phyloP scores from a whole-genome alignment of 106 monocot species.

The Agapanthus africanus region DNA sequence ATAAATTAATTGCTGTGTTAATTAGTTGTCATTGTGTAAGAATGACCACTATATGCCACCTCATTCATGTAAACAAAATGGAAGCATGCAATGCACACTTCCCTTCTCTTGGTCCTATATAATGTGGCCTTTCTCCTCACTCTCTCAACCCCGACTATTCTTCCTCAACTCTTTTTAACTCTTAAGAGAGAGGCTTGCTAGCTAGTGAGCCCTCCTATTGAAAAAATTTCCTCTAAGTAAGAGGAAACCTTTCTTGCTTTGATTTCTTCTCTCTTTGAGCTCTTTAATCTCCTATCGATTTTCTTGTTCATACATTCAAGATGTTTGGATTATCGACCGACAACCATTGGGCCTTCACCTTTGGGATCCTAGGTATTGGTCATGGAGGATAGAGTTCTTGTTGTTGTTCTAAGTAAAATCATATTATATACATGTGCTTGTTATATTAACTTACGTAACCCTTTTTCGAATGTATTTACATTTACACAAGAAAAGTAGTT shows the following conservation, averaged over 20 bases:
- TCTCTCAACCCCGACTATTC: not conserved
- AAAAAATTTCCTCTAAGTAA: not conserved
- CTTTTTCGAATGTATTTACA: not conserved
- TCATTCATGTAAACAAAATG: slow-evolving; percentile 4
- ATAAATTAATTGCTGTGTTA: slow-evolving; percentile 2
- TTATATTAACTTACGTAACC: too few relatives aligned
- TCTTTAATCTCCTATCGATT: not conserved
- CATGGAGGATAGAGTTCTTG: too few relatives aligned
- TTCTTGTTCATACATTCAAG: not conserved
- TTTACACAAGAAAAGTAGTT: not conserved
- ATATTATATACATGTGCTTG: too few relatives aligned
- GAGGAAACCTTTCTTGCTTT: not conserved
- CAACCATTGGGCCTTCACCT: slow-evolving; percentile 11
- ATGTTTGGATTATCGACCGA: slow-evolving; percentile 10
- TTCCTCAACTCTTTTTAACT: not conserved
- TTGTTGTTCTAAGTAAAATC: too few relatives aligned
- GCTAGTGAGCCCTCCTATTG: not conserved
- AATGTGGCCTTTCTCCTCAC: not conserved
- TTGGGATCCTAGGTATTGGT: slow-evolving; percentile 4
- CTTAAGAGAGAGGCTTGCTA: not conserved
- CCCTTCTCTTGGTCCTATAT: not conserved
- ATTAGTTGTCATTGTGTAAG: not conserved
- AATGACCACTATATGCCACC: not conserved
- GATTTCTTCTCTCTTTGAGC: not conserved
- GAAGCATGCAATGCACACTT: not conserved